Base-by-base conservation (phyloP, 805 yeast genomes). In the Ogataea populi-albae region DNA sequence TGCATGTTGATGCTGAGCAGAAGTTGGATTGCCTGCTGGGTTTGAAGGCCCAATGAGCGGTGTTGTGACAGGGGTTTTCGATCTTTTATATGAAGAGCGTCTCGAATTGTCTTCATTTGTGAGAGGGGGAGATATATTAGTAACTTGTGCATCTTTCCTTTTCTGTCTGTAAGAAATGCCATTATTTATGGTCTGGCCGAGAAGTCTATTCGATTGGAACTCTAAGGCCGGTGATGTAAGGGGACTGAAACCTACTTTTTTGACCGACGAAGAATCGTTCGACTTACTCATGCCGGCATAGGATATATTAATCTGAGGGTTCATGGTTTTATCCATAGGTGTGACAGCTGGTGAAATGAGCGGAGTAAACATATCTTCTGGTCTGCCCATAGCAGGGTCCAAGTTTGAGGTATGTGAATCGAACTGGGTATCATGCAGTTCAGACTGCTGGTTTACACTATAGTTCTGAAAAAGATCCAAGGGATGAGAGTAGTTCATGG, bases 311-410 rank as follows among this genome's bases (percentile, higher is more conserved):
- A 24, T 17, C 17, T 34, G 48, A 5, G 42, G 47, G 26, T 43
- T 49, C 8, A 21, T 18, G n/a, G 45, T 27, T 27, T 41, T 43
- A 15, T 72, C 86, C 49, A 71, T 49, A 1, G 87, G 87, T 3
- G 87, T 76, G 11, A 78, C 82, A 7, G 84, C 80, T 0, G 94
- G 94, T 2, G 89, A 81, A 2, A 81, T 75, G 41, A 84, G 65
- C 1, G 94, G 93, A 1, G 93, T 84, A 59, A 81, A 84, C 4
- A 75, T 75, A 32, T 75, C 75, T 41, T 76, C 81, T 1, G 81
- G 78, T 28, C 77, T 60, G 2, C n/a, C n/a, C n/a, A 75, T 67
- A 20, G 52, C 35, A 11, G 26, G 8, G 16, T 33, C 35, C 5
- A 30, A 36, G n/a, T 27, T 29, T 23, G 29, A 38, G 7, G 35